Evolutionary conservation across 345 rosid genomes (phyloP), one percentile per base, ranked within the genome.

Genomic region (Eucalyptus fibrosa): DNA sequence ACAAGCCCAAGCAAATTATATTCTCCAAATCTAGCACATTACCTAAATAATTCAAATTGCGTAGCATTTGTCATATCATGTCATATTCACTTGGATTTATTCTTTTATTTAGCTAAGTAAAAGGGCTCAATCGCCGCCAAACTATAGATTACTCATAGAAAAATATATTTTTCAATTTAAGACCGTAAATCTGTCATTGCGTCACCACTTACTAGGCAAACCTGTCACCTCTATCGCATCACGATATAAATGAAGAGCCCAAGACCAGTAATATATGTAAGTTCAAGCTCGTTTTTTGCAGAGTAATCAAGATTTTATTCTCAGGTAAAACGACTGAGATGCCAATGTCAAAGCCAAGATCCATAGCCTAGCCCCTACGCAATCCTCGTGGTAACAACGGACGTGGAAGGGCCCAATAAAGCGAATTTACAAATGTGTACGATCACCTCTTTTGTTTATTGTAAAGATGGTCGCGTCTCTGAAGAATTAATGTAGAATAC

Each of bases 401-500:
- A 53, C 88, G 45, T 86, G 65, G 88, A 53, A 86, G 88, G 62
- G 88, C 88, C 88, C 88, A 86, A 86, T 34, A 86, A 86, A 86
- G 88, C 45, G 45, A 53, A 86, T 86, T 50, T 37, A 86, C 56
- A 51, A 51, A 42, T 86, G 45, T 32, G 62, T 86, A 50, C 56
- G 45, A 19, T 51, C 45, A 56, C 7, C 62, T 21, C 30, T 53
- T 59, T 34, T 72, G 40, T 15, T 86, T 86, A 32, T 50, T 50
- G 42, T 32, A 56, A 37, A 51, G 56, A 26, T 42, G 30, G 62
- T 86, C 23, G 65, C 88, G 21, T 50, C 45, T 86, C 62, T 51
- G 44, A 32, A 51, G 45, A 8, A 86, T 10, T 26, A 50, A 51
- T 32, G 62, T 86, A 42, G 67, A 51, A 51, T 56, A 32, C 45